Percentiles rank a stretch among this genome's conserved stretches.
Evolutionary conservation across 306 rosid species (phyloP).

Genomic region (Castanea mollissima): DNA sequence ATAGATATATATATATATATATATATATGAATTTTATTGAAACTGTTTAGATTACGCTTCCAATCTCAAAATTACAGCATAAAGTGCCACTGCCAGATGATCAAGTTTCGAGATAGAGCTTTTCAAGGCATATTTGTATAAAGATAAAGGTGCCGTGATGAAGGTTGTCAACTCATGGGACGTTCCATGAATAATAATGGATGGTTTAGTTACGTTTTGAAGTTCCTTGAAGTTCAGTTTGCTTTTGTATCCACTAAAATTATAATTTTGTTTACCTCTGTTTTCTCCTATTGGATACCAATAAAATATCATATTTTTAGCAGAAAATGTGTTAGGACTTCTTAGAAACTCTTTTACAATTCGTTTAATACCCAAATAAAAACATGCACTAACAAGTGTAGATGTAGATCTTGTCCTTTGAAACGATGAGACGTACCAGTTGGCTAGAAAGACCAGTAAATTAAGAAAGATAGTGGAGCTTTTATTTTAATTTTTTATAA

Average conservation of each 20-base stretch:
- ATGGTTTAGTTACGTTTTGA: background rate
- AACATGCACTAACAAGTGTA: no score
- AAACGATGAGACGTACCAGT: no score
- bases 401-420: no score
- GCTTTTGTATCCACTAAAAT: no score
- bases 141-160: background rate
- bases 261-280: no score
- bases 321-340: background rate
- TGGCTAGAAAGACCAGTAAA: no score
- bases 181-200: background rate
- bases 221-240: no score
- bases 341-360: background rate
- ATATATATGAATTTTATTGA: background rate
- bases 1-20: background rate
- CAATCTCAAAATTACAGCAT: background rate
- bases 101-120: background rate
- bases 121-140: background rate
- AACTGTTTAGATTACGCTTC: background rate
- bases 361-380: no score
- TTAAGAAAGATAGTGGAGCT: no score
- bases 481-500: no score
- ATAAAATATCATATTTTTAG: background rate
- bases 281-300: background rate
- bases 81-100: background rate
- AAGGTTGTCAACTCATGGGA: background rate